A percentile compares a stretch with the other conserved stretches of the same genome.
Evolutionary conservation across 495 filamentous ascomycete genomes (phyloP).

Genomic region (Podospora bellae-mahoneyi): DNA sequence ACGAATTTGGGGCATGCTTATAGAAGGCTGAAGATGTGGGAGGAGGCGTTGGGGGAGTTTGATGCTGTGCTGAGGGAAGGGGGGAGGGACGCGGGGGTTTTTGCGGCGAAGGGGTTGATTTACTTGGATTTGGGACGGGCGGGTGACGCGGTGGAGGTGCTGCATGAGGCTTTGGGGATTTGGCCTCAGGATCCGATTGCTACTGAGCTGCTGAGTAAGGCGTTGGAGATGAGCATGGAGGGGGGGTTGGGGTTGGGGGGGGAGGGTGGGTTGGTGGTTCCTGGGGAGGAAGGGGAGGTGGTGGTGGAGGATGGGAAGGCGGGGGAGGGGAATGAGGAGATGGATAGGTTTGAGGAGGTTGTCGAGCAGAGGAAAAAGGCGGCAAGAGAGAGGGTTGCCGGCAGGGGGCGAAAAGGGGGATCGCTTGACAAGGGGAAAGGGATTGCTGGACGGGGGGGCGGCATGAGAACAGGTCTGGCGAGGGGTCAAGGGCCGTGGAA

Average conservation of each 20-base stretch:
- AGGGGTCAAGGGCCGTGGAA: slow-evolving; percentile 10
- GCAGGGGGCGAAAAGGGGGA: slow-evolving; percentile 10
- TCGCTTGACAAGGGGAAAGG: slow-evolving; percentile 29
- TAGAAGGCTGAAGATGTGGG: slow-evolving; percentile 64
- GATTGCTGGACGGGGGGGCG: slow-evolving; percentile 16
- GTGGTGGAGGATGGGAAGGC: slow-evolving; percentile 51
- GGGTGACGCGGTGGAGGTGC: slow-evolving; percentile 62
- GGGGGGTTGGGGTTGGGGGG: slow-evolving; percentile 12
- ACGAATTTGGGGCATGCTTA: slow-evolving; percentile 88
- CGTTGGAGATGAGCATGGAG: slow-evolving; percentile 45
- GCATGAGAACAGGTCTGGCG: slow-evolving; percentile 3
- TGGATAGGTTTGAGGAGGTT: slow-evolving; percentile 36
- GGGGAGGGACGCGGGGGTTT: slow-evolving; percentile 66
- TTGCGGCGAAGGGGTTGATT: slow-evolving; percentile 70
- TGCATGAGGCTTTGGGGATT: slow-evolving; percentile 72
- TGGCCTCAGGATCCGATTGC: slow-evolving; percentile 69
- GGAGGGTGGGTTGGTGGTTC: slow-evolving; percentile 1
- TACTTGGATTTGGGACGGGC: slow-evolving; percentile 64
- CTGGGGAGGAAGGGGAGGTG: not conserved
- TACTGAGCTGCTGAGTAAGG: slow-evolving; percentile 69
- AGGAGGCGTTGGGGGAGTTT: slow-evolving; percentile 72
- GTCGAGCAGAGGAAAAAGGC: slow-evolving; percentile 29
- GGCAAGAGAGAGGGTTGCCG: slow-evolving; percentile 26
- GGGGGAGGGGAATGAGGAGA: slow-evolving; percentile 40
- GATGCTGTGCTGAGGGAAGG: slow-evolving; percentile 76